Evolutionary conservation across 176 grass and related monocot genomes (phyloP), one percentile per base, ranked within the genome.

Genomic region (Calamus simplicifolius): DNA sequence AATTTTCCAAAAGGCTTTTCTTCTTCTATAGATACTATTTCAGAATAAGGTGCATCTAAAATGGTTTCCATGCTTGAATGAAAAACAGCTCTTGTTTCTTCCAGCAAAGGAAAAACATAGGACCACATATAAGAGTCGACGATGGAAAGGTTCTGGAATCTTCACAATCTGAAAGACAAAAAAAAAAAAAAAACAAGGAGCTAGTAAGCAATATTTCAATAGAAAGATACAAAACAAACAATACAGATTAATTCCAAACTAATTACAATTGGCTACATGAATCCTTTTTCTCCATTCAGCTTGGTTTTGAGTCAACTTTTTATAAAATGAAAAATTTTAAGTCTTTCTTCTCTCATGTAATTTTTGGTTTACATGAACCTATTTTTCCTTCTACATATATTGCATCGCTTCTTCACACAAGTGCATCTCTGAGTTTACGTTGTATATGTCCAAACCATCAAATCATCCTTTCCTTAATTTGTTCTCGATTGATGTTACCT

Each of bases 81-180:
- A 1, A 95, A 53, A 14, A 78, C 60, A 1, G 79, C 76, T 28
- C 85, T 75, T 56, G 86, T 89, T 76, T 95, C 85, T 74, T 95
- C 82, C 49, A 89, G 72, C 7, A 95, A 64, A 61, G 85, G 85
- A 57, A 15, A 3, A 19, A 56, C 62, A 61, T 70, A 95, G 13
- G 82, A 63, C 64, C 55, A 19, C 4, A 95, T 51, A 54, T 95
- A 95, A 25, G 71, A 29, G 0, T 59, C 66, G 2, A 86, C 1
- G 82, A 87, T 1, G 2, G 49, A 48, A 95, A 95, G 2, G 30
- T 28, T 18, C 13, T 3, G 90, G 90, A 35, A 95, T 79, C 1
- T 76, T 70, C 48, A 79, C 57, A 16, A 95, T 58, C 85, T 95
- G 38, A 25, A 73, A 19, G 59, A n/a, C n/a, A n/a, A 30, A 49